Evolutionary conservation across 2,329 filamentous ascomycete genomes (phyloP), one percentile per base, ranked within the genome.

Genomic region (Penicillium sp.): DNA sequence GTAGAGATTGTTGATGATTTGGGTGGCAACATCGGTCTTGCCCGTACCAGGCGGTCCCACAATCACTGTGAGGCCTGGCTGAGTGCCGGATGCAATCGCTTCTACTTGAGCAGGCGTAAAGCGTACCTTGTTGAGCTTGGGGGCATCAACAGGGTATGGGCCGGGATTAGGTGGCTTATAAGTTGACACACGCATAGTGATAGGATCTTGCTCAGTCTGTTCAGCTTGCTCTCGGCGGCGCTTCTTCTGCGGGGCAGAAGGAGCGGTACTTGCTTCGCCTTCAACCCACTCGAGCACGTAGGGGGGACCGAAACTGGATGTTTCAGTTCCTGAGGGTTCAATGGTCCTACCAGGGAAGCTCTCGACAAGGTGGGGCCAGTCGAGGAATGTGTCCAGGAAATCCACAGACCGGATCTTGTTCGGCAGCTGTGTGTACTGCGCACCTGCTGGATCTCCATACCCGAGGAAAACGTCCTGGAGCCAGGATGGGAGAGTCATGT

Each of bases 1-100:
- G 73, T 99, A 99, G 68, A 99, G 90, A 75, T 98, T 97, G 80
- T 91, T 97, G 78, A 99, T 99, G 73, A 98, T 96, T 76, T 99
- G 95, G 4, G 94, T 97, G 50, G 92, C 93, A 55, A 99, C 95
- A 76, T 99, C 95, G n/a, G 95, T 99, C 81, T 99, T 99, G 63
- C 96, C 95, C 6, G 95, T 99, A 56, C 95, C 95, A 7, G 95
- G 95, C 55, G 95, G 95, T 0, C 95, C 95, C 63, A 99, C 91
- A 67, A 99, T 90, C 50, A 99, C 86, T 1, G 94, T 97, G 54
- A 99, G 83, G 20, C 96, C 95, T 38, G 95, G 94, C 70, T 99
- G 96, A 6, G 91, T 93, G 20, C 95, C 95, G 42, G 94, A 97
- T 61, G 90, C 88, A 69, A 99, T 95, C 28, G 95, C 95, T 74